Evolutionary conservation across 2,329 filamentous ascomycete genomes (phyloP).

Genomic region (Paecilomyces niveus): DNA sequence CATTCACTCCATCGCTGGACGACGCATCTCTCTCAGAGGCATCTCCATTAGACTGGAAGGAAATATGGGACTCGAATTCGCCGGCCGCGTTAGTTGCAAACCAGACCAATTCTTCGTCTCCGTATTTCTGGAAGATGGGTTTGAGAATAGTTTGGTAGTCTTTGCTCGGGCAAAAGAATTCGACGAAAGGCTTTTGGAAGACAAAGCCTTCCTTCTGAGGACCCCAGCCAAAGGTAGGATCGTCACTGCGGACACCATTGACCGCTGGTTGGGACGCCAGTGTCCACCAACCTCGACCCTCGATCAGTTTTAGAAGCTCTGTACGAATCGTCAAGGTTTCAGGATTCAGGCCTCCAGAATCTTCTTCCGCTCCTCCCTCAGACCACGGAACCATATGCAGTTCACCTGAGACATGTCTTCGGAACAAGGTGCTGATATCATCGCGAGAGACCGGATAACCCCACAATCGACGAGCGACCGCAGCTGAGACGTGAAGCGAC

Average conservation of each 20-base stretch:
- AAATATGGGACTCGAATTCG: slow-evolving; percentile 62
- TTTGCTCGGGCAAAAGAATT: slow-evolving; percentile 74
- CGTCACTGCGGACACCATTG: slow-evolving; percentile 70
- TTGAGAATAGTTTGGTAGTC: slow-evolving; percentile 63
- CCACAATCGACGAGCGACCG: slow-evolving; percentile 79
- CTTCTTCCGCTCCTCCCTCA: slow-evolving; percentile 61
- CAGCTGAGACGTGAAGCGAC: slow-evolving; percentile 84
- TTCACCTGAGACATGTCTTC: slow-evolving; percentile 70
- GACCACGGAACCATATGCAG: slow-evolving; percentile 85
- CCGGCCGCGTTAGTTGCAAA: slow-evolving; percentile 75
- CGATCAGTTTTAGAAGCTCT: slow-evolving; percentile 68
- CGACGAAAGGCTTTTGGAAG: slow-evolving; percentile 97
- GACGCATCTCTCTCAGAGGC: background rate
- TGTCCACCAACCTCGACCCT: slow-evolving; percentile 82
- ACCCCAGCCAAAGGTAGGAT: slow-evolving; percentile 87
- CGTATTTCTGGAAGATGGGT: slow-evolving; percentile 52
- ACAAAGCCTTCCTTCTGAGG: slow-evolving; percentile 80
- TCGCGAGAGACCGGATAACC: slow-evolving; percentile 61
- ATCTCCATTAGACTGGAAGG: slow-evolving; percentile 16
- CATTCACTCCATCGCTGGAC: slow-evolving; percentile 60
- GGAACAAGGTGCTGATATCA: slow-evolving; percentile 77
- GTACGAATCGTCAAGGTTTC: slow-evolving; percentile 77
- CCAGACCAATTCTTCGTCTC: slow-evolving; percentile 68
- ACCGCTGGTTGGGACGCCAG: slow-evolving; percentile 92
- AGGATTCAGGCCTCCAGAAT: slow-evolving; percentile 41